Evolutionary conservation across 2,329 filamentous ascomycete species (phyloP).

Genomic region (Diplodia seriata): DNA sequence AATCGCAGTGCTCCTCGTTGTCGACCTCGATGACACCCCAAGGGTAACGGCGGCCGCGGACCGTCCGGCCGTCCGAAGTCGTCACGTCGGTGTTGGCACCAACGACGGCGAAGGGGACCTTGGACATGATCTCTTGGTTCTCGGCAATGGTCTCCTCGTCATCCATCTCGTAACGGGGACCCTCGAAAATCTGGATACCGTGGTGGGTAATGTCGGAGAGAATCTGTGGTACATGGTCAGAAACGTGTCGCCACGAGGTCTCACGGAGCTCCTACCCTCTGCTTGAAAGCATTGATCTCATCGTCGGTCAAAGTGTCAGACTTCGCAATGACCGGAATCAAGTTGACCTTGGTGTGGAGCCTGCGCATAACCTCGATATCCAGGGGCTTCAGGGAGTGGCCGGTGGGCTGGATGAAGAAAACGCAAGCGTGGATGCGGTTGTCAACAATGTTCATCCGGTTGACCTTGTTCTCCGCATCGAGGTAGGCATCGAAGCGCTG

Average conservation of each 20-base stretch:
- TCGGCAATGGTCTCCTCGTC: constrained; percentile 99
- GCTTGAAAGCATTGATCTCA: constrained; percentile 93
- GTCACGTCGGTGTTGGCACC: constrained; percentile 95
- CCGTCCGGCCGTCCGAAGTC: constrained; percentile 89
- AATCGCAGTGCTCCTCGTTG: constrained; percentile 99
- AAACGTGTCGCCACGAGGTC: not conserved
- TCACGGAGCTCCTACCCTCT: constrained; percentile 73
- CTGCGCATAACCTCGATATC: constrained; percentile 99
- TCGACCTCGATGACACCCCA: constrained; percentile 99
- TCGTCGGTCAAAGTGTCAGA: constrained; percentile 97
- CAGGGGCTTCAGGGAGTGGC: constrained; percentile 96
- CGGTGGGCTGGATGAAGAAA: constrained; percentile 99
- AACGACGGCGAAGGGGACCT: constrained; percentile 97
- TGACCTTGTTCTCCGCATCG: constrained; percentile 99
- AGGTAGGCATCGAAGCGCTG: constrained; percentile 98
- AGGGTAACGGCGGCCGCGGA: constrained; percentile 93
- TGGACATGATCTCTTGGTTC: constrained; percentile 99
- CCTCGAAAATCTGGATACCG: constrained; percentile 98
- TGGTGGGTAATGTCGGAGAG: constrained; percentile 96
- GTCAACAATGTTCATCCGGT: constrained; percentile 99
- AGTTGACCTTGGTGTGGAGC: constrained; percentile 99
- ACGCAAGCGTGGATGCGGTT: constrained; percentile 99
- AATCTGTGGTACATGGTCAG: constrained; percentile 68
- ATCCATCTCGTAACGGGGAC: constrained; percentile 96
- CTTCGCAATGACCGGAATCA: constrained; percentile 99